Evolutionary conservation across 768 basidiomycete genomes (phyloP).

Genomic region (Phanerochaete sordida): DNA sequence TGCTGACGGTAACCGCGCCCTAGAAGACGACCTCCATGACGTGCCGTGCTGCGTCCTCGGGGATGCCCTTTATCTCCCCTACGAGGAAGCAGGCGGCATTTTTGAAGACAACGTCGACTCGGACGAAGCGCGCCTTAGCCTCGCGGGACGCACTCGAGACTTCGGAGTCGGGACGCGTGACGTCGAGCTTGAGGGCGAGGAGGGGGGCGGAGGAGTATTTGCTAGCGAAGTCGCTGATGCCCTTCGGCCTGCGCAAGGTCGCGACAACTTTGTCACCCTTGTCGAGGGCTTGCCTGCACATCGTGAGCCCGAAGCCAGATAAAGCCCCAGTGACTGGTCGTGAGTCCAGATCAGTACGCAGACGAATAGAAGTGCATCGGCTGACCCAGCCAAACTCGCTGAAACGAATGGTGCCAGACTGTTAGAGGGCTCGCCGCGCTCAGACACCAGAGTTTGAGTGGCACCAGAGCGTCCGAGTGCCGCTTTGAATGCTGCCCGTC

Average conservation of each 20-base stretch:
- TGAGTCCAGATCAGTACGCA: too few species aligned
- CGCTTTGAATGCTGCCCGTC: too few species aligned
- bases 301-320: slow-evolving; percentile 35
- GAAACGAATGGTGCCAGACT: too few species aligned
- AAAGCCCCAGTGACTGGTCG: slow-evolving; percentile 45
- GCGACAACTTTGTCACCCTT: slow-evolving; percentile 40
- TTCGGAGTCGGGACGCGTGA: slow-evolving; percentile 29
- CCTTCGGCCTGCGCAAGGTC: slow-evolving; percentile 31
- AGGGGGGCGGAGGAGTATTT: slow-evolving; percentile 30
- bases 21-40: slow-evolving; percentile 35
- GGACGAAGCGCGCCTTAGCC: slow-evolving; percentile 34
- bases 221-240: slow-evolving; percentile 16
- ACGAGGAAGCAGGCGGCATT: slow-evolving; percentile 35
- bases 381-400: too few species aligned
- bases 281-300: slow-evolving; percentile 30
- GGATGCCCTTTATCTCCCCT: slow-evolving; percentile 35
- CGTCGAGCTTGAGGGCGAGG: slow-evolving; percentile 37
- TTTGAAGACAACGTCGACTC: slow-evolving; percentile 44
- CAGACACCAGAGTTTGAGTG: too few species aligned
- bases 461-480: too few species aligned
- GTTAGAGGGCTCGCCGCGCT: too few species aligned
- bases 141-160: slow-evolving; percentile 32
- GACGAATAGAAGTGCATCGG: too few species aligned
- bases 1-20: slow-evolving; percentile 31
- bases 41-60: slow-evolving; percentile 29